Base-by-base conservation (phyloP, 768 basidiomycete species). In the Collybia nuda region DNA sequence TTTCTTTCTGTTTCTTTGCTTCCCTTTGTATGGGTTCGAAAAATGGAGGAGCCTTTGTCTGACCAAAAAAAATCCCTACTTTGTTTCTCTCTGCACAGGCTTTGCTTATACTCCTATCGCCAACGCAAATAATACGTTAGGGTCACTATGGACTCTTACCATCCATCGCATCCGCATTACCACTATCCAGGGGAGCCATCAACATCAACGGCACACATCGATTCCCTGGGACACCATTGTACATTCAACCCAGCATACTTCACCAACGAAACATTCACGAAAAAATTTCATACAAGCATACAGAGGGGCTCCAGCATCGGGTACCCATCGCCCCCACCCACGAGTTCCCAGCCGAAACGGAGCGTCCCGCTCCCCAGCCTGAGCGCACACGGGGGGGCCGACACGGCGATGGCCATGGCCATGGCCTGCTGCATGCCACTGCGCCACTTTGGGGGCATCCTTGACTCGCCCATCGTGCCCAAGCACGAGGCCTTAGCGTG, bases 391-490 rank as follows among this genome's bases (percentile, higher is more conserved):
- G 32, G 42, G 12, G 41, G 48, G 38, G 41, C 37, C 43, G 35
- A 39, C 4, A n/a, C n/a, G n/a, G n/a, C n/a, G n/a, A n/a, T n/a
- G n/a, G n/a, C n/a, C n/a, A n/a, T n/a, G n/a, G n/a, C n/a, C n/a
- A 44, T 44, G 36, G 52, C 45, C n/a, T 45, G 44, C 15, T 44
- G 37, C 4, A 28, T 28, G 19, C 40, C 46, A 6, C 37, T 17
- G 12, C 39, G 42, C 40, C 47, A 26, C 15, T 59, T 56, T 24
- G 54, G 55, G 2, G 68, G 71, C 14, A 48, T 70, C 19, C 63
- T 71, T 45, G 68, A 71, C 58, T 72, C 70, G 1, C 66, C 73
- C 2, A 51, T 61, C 1, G 60, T 66, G 44, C 62, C 70, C 60
- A 63, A 62, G 24, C 64, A 67, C 51, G 56, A 56, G 57, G 63